These are phyloP conservation scores for Ploettnerulaceae sp. DNA, from an alignment of 2,329 filamentous ascomycete species.

Conservation along the genomic window DNA sequence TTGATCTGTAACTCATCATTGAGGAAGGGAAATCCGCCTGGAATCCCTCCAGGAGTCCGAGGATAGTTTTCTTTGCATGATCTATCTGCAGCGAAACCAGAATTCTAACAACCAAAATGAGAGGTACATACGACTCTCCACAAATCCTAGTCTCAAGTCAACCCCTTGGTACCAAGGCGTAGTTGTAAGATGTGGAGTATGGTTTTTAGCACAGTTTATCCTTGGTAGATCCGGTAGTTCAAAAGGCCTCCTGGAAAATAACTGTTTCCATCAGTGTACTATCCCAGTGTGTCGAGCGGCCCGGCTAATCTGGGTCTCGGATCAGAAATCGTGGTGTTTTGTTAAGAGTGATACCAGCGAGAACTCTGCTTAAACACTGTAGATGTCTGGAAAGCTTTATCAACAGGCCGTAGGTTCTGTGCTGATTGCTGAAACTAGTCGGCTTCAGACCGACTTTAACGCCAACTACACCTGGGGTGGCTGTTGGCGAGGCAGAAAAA, in stretches of 20 bases:
- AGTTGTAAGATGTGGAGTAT: neutral
- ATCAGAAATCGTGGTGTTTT: constrained; percentile 2
- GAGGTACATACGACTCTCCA: neutral
- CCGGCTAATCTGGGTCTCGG: neutral
- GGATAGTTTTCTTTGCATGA: neutral
- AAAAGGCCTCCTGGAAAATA: neutral
- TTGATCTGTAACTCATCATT: too few species aligned
- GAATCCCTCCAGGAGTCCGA: too few species aligned
- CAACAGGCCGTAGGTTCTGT: too few species aligned
- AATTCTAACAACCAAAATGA: neutral
- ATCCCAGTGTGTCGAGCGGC: neutral
- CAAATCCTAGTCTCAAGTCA: neutral
- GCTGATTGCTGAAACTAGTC: neutral
- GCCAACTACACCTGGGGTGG: neutral
- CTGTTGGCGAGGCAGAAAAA: constrained; percentile 1
- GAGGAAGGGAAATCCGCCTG: too few species aligned
- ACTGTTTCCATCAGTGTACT: neutral
- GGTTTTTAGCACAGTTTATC: neutral
- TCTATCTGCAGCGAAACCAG: neutral
- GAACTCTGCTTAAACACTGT: neutral
- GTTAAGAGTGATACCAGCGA: neutral
- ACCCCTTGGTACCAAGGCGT: neutral
- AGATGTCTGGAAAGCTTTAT: neutral
- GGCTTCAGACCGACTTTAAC: neutral
- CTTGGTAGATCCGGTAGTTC: neutral